Conservation (phyloP, 371 early-diverging fungal genomes). For the Funneliformis caledonium region DNA sequence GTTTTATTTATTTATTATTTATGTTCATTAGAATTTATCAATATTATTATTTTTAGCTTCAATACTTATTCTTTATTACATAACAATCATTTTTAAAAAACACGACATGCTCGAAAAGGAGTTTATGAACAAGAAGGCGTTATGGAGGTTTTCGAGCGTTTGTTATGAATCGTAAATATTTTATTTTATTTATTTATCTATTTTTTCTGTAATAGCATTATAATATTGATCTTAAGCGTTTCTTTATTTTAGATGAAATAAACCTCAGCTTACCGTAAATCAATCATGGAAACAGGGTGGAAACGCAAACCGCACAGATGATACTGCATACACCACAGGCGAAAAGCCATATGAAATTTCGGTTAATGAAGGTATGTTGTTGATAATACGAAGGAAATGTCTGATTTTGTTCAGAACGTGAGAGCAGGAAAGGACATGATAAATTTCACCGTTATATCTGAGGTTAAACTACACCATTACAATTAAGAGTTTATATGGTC, state of each 20-base stretch:
- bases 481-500: slow-evolving; percentile 9
- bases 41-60: slow-evolving; percentile 34
- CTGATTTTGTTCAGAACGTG: slow-evolving; percentile 28
- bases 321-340: slow-evolving; percentile 9
- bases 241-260: slow-evolving; percentile 21
- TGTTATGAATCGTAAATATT: slow-evolving; percentile 32
- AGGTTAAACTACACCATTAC: slow-evolving; percentile 20
- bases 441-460: slow-evolving; percentile 13
- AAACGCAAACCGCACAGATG: slow-evolving; percentile 23
- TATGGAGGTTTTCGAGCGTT: slow-evolving; percentile 19
- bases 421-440: slow-evolving; percentile 30
- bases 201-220: too few relatives aligned
- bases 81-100: slow-evolving; percentile 35
- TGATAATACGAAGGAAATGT: slow-evolving; percentile 27
- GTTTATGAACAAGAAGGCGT: slow-evolving; percentile 34
- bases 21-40: background rate
- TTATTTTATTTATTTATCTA: background rate
- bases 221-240: too few relatives aligned
- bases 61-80: slow-evolving; percentile 5
- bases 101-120: slow-evolving; percentile 23
- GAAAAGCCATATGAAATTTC: slow-evolving; percentile 37
- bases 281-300: slow-evolving; percentile 8
- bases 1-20: too few relatives aligned
- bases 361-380: slow-evolving; percentile 25
- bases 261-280: slow-evolving; percentile 28